Evolutionary conservation across 352 stramenopile genomes (phyloP).

Genomic region (Globisporangium orthogonon): DNA sequence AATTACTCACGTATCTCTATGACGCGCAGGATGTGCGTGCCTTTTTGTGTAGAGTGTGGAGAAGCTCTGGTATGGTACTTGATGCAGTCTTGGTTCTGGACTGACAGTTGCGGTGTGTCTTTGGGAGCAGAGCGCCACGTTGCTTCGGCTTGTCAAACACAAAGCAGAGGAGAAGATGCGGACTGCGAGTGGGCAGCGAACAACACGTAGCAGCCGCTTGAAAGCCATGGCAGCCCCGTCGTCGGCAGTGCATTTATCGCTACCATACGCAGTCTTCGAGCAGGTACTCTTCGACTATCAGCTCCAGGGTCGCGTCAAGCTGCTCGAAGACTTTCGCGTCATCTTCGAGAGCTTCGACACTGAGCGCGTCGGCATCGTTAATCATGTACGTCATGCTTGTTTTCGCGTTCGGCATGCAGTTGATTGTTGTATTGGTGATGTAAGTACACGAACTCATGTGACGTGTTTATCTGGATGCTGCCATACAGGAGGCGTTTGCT

Average conservation of each 20-base stretch:
- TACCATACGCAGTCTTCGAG: constrained; percentile 58
- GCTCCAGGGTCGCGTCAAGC: constrained; percentile 49
- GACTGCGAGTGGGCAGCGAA: constrained; percentile 7
- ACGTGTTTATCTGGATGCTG: not conserved
- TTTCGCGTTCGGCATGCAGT: too few species aligned
- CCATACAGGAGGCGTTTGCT: constrained; percentile 24
- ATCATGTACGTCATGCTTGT: constrained; percentile 13
- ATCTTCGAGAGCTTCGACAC: constrained; percentile 42
- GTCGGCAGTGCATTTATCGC: not conserved
- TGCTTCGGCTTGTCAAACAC: constrained; percentile 39
- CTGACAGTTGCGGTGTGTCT: too few species aligned
- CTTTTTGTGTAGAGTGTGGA: not conserved
- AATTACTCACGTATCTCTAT: constrained; percentile 75
- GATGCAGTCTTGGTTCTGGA: too few species aligned
- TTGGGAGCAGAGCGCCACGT: constrained; percentile 32
- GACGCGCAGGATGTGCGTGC: constrained; percentile 50
- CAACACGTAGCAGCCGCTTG: constrained; percentile 11
- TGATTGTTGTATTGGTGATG: not conserved
- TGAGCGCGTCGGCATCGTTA: constrained; percentile 56
- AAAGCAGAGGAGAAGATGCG: constrained; percentile 32
- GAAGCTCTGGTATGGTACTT: constrained; percentile 1
- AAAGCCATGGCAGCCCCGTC: not conserved
- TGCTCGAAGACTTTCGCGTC: constrained; percentile 48
- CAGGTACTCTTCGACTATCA: constrained; percentile 74
- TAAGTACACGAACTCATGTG: not conserved